phyloP scores from a whole-genome alignment of 202 grass and related monocot species.

The Digitaria exilis region DNA sequence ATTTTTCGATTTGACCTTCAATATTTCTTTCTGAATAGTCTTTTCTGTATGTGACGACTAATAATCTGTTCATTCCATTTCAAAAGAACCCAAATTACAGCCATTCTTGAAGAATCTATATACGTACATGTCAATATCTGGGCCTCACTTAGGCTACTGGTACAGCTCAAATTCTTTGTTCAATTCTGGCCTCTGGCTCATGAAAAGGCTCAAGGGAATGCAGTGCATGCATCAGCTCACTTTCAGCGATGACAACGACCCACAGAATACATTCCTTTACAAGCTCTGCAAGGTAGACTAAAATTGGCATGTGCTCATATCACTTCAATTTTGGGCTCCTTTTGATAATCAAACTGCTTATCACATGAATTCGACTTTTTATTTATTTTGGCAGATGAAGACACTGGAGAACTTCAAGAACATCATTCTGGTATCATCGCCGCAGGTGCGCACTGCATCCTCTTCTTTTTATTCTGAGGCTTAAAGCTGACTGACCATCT shows the following conservation, averaged over 20 bases:
- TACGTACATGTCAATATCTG: conserved; percentile 93
- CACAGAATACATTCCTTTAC: conserved; percentile 84
- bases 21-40: conserved; percentile 2
- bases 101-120: conserved; percentile 75
- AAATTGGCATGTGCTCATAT: not conserved
- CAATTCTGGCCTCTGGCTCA: conserved; percentile 91
- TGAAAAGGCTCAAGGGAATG: conserved; percentile 84
- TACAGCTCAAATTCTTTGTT: conserved; percentile 96
- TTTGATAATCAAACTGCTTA: not conserved
- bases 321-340: not conserved
- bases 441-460: not conserved
- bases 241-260: conserved; percentile 75
- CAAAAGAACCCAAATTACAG: conserved; percentile 60
- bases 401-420: conserved; percentile 23
- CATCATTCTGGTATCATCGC: conserved; percentile 20
- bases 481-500: not conserved
- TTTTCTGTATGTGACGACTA: not conserved
- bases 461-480: not conserved
- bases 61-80: conserved; percentile 32
- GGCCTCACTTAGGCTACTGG: conserved; percentile 90
- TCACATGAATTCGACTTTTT: not conserved
- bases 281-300: conserved; percentile 76
- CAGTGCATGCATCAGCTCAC: conserved; percentile 97
- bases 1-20: conserved; percentile 25
- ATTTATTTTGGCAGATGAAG: not conserved